phyloP scores from a whole-genome alignment of 805 yeast genomes.

The Middelhovenomyces tepae region DNA sequence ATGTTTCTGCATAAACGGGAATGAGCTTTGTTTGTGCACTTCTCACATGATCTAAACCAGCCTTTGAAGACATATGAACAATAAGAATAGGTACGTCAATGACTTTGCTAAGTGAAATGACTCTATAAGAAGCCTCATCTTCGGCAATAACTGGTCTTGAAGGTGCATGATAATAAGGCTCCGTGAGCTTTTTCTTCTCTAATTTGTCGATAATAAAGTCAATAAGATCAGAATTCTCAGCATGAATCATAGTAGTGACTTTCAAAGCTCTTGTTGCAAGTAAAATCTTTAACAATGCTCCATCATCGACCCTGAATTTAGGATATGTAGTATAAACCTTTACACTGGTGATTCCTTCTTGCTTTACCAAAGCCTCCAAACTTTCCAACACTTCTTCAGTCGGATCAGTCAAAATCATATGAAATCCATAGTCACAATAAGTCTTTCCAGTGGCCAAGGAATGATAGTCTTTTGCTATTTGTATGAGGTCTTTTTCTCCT shows the following conservation, averaged over 20 bases:
- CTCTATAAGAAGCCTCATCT: conserved; percentile 43
- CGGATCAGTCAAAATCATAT: conserved; percentile 36
- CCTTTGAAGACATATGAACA: conserved; percentile 41
- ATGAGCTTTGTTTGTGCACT: conserved; percentile 33
- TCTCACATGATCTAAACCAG: conserved; percentile 34
- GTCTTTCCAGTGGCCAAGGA: conserved; percentile 25
- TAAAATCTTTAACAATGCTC: conserved; percentile 33
- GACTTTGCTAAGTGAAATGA: conserved; percentile 35
- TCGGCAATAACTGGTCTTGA: conserved; percentile 39
- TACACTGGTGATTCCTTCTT: conserved; percentile 33
- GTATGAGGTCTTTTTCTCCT: conserved; percentile 23
- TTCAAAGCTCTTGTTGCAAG: conserved; percentile 33
- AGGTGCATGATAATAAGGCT: conserved; percentile 38
- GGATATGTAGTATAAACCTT: conserved; percentile 42
- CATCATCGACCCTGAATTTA: conserved; percentile 33
- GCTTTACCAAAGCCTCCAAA: conserved; percentile 28
- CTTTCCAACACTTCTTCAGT: conserved; percentile 25
- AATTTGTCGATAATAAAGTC: conserved; percentile 34
- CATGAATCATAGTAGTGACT: conserved; percentile 43
- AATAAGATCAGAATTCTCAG: conserved; percentile 43
- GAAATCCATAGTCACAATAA: conserved; percentile 43
- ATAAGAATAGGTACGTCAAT: conserved; percentile 39
- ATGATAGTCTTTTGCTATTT: conserved; percentile 29
- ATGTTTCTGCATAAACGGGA: conserved; percentile 43
- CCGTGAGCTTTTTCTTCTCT: conserved; percentile 30